A percentile compares a stretch with the other conserved stretches of the same genome.
Conservation (phyloP, 2,329 filamentous ascomycete genomes). For the Arthrinium puccinioides region DNA sequence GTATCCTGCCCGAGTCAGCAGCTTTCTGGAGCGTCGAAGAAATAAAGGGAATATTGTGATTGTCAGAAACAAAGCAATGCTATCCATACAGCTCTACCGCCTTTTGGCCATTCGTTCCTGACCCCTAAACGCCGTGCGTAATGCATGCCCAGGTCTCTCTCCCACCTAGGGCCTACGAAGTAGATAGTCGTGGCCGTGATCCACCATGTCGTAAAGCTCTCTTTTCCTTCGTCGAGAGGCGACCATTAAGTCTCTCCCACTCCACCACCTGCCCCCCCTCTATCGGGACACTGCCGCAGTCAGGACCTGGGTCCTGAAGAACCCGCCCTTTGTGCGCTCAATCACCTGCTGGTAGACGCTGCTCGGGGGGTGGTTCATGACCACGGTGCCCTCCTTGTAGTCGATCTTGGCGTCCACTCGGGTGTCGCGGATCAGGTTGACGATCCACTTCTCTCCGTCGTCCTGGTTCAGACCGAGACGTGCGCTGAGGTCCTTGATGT, state of each 20-base stretch:
- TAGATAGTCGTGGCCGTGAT: background rate
- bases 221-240: too few species aligned
- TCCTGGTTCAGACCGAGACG: constrained; percentile 87
- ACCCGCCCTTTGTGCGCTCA: constrained; percentile 96
- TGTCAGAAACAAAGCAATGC: constrained; percentile 5
- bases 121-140: constrained; percentile 4
- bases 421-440: constrained; percentile 97
- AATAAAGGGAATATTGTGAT: constrained; percentile 3
- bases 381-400: constrained; percentile 95
- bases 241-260: too few species aligned
- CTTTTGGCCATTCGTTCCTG: constrained; percentile 1
- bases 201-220: too few species aligned
- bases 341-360: constrained; percentile 99
- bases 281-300: constrained; percentile 57
- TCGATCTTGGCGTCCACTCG: constrained; percentile 98
- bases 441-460: constrained; percentile 99
- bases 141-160: constrained; percentile 4
- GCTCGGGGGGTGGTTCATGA: constrained; percentile 99
- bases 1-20: too few species aligned
- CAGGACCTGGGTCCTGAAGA: constrained; percentile 96
- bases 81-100: constrained; percentile 4
- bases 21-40: too few species aligned
- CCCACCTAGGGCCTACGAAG: too few species aligned
- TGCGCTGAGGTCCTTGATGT: constrained; percentile 92
- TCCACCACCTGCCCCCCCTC: constrained; percentile 3